phyloP scores from a whole-genome alignment of 1,284 basidiomycete species.

The Cryptococcus hybrid region DNA sequence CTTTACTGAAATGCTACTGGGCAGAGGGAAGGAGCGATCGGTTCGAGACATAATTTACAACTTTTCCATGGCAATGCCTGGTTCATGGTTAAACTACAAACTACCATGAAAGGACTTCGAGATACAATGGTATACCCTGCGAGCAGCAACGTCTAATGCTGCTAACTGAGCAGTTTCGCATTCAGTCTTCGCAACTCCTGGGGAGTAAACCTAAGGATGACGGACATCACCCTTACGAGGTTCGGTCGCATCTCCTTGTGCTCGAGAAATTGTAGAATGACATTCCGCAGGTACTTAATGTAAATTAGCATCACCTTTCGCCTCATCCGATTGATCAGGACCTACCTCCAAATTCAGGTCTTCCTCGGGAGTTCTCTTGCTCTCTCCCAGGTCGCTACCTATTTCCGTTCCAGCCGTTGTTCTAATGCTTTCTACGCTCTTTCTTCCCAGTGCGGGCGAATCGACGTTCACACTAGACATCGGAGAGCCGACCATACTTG shows the following conservation, averaged over 20 bases:
- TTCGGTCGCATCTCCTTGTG: constrained; percentile 90
- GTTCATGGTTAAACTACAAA: too few species aligned
- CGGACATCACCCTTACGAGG: constrained; percentile 82
- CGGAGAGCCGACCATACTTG: neutral
- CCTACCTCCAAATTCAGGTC: constrained; percentile 80
- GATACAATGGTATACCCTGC: too few species aligned
- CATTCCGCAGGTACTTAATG: constrained; percentile 74
- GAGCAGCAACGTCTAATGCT: too few species aligned
- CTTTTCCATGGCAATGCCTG: too few species aligned
- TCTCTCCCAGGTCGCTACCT: neutral
- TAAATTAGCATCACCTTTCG: too few species aligned
- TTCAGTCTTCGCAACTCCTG: constrained; percentile 83
- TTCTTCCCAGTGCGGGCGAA: constrained; percentile 37
- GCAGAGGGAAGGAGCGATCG: too few species aligned
- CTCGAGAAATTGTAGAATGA: constrained; percentile 88
- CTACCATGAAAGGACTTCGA: too few species aligned
- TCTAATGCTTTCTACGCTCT: constrained; percentile 18
- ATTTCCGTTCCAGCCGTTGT: neutral
- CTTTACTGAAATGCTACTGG: too few species aligned
- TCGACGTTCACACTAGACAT: neutral
- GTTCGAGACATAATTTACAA: too few species aligned
- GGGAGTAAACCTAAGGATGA: constrained; percentile 88
- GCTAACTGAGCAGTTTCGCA: neutral
- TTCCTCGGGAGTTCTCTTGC: constrained; percentile 54
- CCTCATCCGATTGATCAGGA: constrained; percentile 4